Base-by-base conservation (phyloP, 345 rosid genomes). In the Pistacia atlantica region DNA sequence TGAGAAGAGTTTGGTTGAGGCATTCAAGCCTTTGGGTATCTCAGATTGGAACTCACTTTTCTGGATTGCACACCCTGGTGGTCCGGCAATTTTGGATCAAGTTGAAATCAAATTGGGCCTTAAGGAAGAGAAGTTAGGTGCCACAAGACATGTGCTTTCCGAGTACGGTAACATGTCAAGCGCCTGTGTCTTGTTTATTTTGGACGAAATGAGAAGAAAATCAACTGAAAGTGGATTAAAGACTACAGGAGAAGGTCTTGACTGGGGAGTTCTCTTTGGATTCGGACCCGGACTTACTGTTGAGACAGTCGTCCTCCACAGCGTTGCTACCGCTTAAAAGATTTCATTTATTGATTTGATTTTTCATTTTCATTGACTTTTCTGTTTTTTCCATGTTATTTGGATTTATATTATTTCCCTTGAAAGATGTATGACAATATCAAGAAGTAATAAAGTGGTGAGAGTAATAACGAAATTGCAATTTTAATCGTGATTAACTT, bases 221-320 rank as follows among this genome's bases (percentile, higher is more conserved):
- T 87, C 85, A 0, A 67, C 22, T 0, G 74, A 80, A 18, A 70
- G 80, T 2, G 86, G 85, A 48, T 72, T 78, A 1, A 42, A 65
- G 62, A 80, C 87, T 7, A 80, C 87, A 0, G 89, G 92, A 28
- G 89, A 89, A 22, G 92, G 89, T 59, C 77, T 85, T 2, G 90
- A 89, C 8, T 89, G 92, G 92, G 92, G 92, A 0, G 89, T 86
- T 17, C 83, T 85, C 17, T 80, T 89, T 6, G 90, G 90, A 7
- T 85, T 89, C 60, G 90, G 90, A 31, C 90, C 92, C 8, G 90
- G 92, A 1, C 77, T 89, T 13, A 83, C 90, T 9, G 81, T 85
- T 59, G 90, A 89, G 81, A 86, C 85, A 0, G 82, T 89, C 22
- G 92, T 85, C 12, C 86, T 89, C 16, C 92, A 82, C 35, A 79